Evolutionary conservation across 2,329 filamentous ascomycete species (phyloP).

Genomic region (Calonectria pauciramosa): DNA sequence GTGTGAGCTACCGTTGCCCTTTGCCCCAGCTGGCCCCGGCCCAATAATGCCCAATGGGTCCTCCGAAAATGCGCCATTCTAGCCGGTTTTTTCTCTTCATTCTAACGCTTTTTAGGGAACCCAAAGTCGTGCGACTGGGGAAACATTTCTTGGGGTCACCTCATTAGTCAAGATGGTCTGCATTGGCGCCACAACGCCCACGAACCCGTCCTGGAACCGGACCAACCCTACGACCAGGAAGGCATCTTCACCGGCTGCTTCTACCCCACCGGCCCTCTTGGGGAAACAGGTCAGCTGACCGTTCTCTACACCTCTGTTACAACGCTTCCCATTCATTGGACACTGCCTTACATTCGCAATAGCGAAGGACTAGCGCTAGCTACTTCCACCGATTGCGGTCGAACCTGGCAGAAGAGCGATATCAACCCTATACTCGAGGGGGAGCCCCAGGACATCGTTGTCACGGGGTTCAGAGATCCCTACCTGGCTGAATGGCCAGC

Average conservation of each 20-base stretch:
- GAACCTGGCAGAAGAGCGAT: constrained; percentile 46
- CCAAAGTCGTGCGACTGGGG: constrained; percentile 51
- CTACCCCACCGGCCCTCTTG: constrained; percentile 59
- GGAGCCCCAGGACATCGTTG: constrained; percentile 40
- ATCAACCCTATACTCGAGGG: constrained; percentile 46
- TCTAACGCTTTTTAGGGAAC: constrained; percentile 41
- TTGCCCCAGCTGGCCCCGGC: background rate
- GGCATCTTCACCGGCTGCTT: constrained; percentile 66
- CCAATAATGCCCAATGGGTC: background rate
- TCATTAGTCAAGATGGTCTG: constrained; percentile 53
- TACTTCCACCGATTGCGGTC: constrained; percentile 50
- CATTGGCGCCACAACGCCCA: constrained; percentile 56
- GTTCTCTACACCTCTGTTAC: constrained; percentile 49
- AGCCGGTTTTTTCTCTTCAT: background rate
- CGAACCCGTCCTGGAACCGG: constrained; percentile 51
- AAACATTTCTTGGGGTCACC: constrained; percentile 62
- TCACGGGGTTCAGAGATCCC: constrained; percentile 50
- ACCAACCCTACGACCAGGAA: constrained; percentile 60
- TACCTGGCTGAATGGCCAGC: constrained; percentile 44
- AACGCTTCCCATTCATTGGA: constrained; percentile 51
- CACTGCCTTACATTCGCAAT: constrained; percentile 52
- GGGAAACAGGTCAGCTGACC: constrained; percentile 48
- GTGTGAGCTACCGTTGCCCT: constrained; percentile 10
- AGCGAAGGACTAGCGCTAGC: constrained; percentile 56
- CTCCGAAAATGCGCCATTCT: background rate